These are phyloP conservation scores for Pestalotiopsis sp. DNA, from an alignment of 2,329 filamentous ascomycete species.

Conservation along the genomic window DNA sequence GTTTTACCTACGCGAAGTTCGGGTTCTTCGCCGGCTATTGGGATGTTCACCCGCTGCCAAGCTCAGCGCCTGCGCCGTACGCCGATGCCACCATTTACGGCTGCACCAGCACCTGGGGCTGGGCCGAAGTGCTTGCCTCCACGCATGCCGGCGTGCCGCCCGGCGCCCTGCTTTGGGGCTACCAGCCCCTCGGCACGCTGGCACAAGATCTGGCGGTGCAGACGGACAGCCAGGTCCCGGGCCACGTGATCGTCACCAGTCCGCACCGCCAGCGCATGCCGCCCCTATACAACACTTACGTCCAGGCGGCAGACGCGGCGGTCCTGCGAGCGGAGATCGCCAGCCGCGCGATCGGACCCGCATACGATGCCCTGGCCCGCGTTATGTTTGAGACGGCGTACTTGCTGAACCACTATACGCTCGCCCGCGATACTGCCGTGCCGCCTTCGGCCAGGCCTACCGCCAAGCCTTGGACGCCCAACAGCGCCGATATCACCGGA, in stretches of 20 bases:
- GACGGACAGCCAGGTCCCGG: not conserved
- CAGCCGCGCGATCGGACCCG: not conserved
- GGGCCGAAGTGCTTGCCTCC: not conserved
- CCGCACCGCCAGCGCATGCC: not conserved
- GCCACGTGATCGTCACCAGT: not conserved
- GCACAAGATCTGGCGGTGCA: not conserved
- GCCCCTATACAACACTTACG: not conserved
- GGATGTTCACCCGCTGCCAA: not conserved
- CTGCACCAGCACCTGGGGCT: not conserved
- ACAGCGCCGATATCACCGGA: not conserved
- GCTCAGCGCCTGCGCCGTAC: not conserved
- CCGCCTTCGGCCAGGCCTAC: not conserved
- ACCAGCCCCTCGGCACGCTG: not conserved
- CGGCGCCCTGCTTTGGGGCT: not conserved
- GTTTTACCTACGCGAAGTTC: not conserved
- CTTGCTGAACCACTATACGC: not conserved
- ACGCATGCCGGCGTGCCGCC: not conserved
- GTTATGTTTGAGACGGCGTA: not conserved
- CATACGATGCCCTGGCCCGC: not conserved
- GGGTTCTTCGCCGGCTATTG: not conserved
- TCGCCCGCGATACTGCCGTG: not conserved
- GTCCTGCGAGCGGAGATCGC: not conserved
- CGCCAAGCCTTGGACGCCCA: not conserved
- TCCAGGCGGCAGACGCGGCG: not conserved
- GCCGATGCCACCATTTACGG: not conserved